phyloP scores from a whole-genome alignment of 140 eudicot genomes.

The Anethum foeniculum region DNA sequence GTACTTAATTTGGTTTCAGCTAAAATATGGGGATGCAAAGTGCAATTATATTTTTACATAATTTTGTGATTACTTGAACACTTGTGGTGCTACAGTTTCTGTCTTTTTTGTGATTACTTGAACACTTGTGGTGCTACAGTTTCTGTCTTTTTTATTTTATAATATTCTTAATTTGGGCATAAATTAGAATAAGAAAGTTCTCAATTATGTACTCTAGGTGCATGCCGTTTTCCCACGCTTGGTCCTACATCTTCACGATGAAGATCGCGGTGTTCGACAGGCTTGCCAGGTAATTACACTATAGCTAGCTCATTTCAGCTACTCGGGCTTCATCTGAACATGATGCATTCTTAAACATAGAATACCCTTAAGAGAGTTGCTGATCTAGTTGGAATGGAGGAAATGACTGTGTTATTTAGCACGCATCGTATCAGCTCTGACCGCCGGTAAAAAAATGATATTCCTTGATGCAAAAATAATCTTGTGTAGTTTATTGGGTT shows the following conservation, averaged over 20 bases:
- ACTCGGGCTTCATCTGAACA: not conserved
- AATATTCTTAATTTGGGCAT: not conserved
- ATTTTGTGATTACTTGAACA: not conserved
- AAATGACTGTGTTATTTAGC: slow-evolving; percentile 48
- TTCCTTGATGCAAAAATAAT: not conserved
- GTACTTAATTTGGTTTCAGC: not conserved
- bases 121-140: not conserved
- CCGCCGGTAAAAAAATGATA: slow-evolving; percentile 48
- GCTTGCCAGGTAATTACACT: slow-evolving; percentile 68
- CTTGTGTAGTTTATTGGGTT: slow-evolving; percentile 1
- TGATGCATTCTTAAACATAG: slow-evolving; percentile 22
- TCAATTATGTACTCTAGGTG: slow-evolving; percentile 35
- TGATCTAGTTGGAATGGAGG: slow-evolving; percentile 61
- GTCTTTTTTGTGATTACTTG: not conserved
- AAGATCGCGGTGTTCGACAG: slow-evolving; percentile 68
- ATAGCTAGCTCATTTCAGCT: not conserved
- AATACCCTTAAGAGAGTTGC: slow-evolving; percentile 56
- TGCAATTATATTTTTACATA: not conserved
- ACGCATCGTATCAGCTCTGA: slow-evolving; percentile 65
- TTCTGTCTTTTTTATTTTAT: not conserved
- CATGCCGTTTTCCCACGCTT: slow-evolving; percentile 77
- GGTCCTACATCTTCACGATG: slow-evolving; percentile 84
- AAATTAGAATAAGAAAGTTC: not conserved
- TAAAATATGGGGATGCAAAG: not conserved
- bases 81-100: not conserved